phyloP scores from a whole-genome alignment of 495 filamentous ascomycete species.

The Neurospora sp. region DNA sequence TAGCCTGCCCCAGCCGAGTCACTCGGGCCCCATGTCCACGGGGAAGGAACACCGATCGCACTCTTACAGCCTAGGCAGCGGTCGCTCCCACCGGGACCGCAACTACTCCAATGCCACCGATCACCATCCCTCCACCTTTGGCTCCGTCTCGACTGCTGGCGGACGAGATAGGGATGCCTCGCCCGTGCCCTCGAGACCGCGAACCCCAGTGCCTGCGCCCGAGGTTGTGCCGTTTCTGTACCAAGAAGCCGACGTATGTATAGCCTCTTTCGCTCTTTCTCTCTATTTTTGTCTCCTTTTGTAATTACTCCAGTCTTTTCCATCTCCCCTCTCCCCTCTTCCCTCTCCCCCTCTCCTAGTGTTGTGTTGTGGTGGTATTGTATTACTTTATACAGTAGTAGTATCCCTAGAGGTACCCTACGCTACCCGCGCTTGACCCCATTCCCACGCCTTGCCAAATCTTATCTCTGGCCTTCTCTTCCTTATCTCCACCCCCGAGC shows the following conservation, averaged over 20 bases:
- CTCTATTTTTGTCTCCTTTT: constrained; percentile 1
- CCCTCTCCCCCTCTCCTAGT: not conserved
- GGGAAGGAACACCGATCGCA: constrained; percentile 43
- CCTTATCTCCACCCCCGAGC: not conserved
- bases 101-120: constrained; percentile 66
- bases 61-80: constrained; percentile 43
- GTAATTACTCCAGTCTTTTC: not conserved
- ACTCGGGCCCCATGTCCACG: constrained; percentile 13
- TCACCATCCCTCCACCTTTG: constrained; percentile 12
- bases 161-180: constrained; percentile 47
- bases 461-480: not conserved
- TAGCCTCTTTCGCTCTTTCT: constrained; percentile 7
- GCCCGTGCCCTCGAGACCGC: constrained; percentile 58
- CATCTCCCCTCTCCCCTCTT: not conserved
- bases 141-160: not conserved
- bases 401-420: not conserved
- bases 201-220: constrained; percentile 78
- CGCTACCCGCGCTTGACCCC: not conserved
- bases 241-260: constrained; percentile 70
- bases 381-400: not conserved
- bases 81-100: constrained; percentile 50
- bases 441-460: not conserved
- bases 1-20: constrained; percentile 46
- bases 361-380: not conserved
- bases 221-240: constrained; percentile 95